Evolutionary conservation across 2,329 filamentous ascomycete species (phyloP), one percentile per base, ranked within the genome.

Genomic region (Microcyclosporella mali): DNA sequence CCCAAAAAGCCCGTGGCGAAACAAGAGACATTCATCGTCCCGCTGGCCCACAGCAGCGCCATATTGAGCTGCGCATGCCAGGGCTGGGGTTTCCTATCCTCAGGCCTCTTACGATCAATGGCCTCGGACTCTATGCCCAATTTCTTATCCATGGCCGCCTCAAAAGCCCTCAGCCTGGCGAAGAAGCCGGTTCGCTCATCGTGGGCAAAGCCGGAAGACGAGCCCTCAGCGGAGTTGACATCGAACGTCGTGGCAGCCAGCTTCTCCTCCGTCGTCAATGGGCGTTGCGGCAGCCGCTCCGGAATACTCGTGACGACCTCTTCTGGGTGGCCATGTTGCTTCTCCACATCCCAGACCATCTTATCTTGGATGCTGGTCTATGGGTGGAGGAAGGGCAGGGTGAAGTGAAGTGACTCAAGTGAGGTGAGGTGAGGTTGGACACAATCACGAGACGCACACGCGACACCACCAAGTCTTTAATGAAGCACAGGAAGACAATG

Each of bases 101-200:
- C 66, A 1, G 64, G 65, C 9, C 70, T 41, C 38, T 63, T 71
- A 7, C 69, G 65, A 43, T 72, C 69, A 21, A 73, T 67, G 16
- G 70, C 70, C 46, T 71, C 67, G 3, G 67, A 69, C 52, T 73
- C 70, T 37, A 73, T 66, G 16, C 69, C 69, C 44, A 72, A 58
- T 51, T 68, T 70, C 33, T 56, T 56, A 52, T 72, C 70, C 34
- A 73, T 60, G 53, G 61, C 61, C 33, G 64, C 59, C 48, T 72
- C 70, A 32, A 63, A 56, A 25, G 48, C 40, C 21, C 64, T 58
- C 41, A 71, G 43, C 4, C 56, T 55, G 30, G 52, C 41, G 14
- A 66, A 52, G 29, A 65, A 51, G 27, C 59, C 60, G 36, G 39
- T 44, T 50, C 15, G 44, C 44, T 27, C 41, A 38, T 44, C 33